Conservation (phyloP, 768 basidiomycete species). For the Amanita subjunquillea region DNA sequence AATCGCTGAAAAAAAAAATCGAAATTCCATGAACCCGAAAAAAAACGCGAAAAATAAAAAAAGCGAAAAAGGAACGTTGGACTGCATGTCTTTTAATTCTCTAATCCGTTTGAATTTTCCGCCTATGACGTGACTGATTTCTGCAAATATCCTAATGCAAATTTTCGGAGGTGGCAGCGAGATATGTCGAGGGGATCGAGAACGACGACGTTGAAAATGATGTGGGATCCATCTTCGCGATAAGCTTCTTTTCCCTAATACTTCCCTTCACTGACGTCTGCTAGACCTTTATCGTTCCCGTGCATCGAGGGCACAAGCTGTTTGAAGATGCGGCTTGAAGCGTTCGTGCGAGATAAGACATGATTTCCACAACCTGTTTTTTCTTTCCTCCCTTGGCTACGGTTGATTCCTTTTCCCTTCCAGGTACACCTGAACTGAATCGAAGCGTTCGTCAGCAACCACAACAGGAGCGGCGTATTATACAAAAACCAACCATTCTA, state of each 20-base stretch:
- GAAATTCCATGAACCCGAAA: neutral
- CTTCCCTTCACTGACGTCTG: neutral
- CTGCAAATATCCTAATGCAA: neutral
- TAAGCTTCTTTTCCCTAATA: neutral
- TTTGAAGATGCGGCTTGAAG: too few species aligned
- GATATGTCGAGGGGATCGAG: neutral
- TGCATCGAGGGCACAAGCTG: too few species aligned
- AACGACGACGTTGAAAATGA: too few species aligned
- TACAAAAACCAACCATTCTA: neutral
- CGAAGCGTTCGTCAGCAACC: too few species aligned
- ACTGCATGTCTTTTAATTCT: too few species aligned
- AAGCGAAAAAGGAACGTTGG: too few species aligned
- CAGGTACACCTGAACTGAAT: too few species aligned
- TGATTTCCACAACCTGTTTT: too few species aligned
- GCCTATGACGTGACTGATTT: neutral
- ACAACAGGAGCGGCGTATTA: neutral
- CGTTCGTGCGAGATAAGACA: too few species aligned
- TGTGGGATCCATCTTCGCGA: neutral
- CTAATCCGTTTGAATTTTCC: neutral
- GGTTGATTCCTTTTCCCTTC: too few species aligned
- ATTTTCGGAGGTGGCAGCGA: neutral
- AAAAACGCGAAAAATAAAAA: neutral
- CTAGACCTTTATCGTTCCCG: neutral
- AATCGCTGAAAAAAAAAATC: neutral
- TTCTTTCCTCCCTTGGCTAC: too few species aligned